Base-by-base conservation (phyloP, 1,284 basidiomycete genomes). In the Heterobasidion parviporum region DNA sequence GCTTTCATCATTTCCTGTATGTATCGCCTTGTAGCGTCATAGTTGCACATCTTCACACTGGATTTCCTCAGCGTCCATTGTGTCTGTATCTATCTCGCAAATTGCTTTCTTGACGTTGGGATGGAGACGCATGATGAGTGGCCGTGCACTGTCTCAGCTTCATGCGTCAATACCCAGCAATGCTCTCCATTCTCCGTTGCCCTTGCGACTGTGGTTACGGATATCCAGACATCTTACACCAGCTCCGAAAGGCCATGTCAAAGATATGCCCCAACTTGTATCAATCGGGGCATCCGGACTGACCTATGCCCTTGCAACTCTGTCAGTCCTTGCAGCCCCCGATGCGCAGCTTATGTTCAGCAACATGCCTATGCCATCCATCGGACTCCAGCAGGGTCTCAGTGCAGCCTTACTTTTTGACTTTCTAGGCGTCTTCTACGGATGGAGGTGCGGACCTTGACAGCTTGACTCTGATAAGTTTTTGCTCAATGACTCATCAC, bases 241-340 rank as follows among this genome's bases (percentile, higher is more conserved):
- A 8, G 62, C 70, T 0, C 63, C 59, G 6, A 58, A 56, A 6
- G 59, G 60, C n/a, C 49, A 72, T 1, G 64, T 68, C 4, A 68
- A 69, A 16, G 65, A 69, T 0, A 58, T 68, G 3, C 61, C 69
- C 14, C 73, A 92, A n/a, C 64, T 82, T 2, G 86, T 87, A 1
- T 87, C 85, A 5, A 72, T 94, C 4, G 93, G 94, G 16, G 86
- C 90, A 0, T 92, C 89, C 1, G 94, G 94, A 1, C 93, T 92
- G 0, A 82, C 95, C 14, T 96, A 94, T 64, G 84, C 87, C 2
- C 76, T 84, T 5, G 77, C 95, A 55, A 84, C 82, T 2, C 64
- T 93, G 63, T 88, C 87, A 0, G 90, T 92, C 0, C 74, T 92
- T n/a, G 89, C 89, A 0, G 93, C 84, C 69, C 94, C 92, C 1